Evolutionary conservation across 177 flowering plant species (phyloP).

Genomic region (Tripterygium wilfordii): DNA sequence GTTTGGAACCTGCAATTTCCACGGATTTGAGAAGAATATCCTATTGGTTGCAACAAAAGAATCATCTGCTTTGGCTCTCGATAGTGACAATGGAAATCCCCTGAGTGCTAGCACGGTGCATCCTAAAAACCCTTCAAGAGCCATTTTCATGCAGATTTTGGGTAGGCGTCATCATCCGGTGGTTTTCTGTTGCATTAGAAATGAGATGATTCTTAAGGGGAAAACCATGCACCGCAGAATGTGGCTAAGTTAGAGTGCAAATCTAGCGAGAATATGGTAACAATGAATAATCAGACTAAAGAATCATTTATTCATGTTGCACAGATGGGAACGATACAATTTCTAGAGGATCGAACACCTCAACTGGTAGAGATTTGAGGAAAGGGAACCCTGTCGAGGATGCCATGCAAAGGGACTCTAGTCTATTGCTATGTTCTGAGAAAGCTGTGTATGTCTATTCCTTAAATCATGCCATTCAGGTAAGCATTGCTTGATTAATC

Average conservation of each 20-base stretch:
- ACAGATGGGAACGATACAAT: conserved; percentile 35
- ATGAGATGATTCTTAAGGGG: too few species aligned
- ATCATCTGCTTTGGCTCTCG: conserved; percentile 74
- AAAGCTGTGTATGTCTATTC: conserved; percentile 78
- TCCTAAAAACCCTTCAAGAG: conserved; percentile 70
- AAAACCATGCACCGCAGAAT: too few species aligned
- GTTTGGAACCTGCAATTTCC: conserved; percentile 53
- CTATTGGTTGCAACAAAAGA: conserved; percentile 67
- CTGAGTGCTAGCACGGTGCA: conserved; percentile 42
- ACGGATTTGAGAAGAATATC: conserved; percentile 76
- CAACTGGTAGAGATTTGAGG: conserved; percentile 19
- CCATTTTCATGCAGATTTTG: conserved; percentile 60
- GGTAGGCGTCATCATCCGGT: conserved; percentile 34
- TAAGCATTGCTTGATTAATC: conserved; percentile 11
- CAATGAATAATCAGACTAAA: background rate
- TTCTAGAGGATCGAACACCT: conserved; percentile 17
- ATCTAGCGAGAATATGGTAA: too few species aligned
- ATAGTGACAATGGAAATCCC: conserved; percentile 56
- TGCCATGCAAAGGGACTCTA: conserved; percentile 27
- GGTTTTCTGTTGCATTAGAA: background rate
- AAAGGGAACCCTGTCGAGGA: conserved; percentile 26
- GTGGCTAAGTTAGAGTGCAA: too few species aligned
- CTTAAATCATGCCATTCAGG: conserved; percentile 68
- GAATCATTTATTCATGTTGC: background rate
- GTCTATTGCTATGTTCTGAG: conserved; percentile 70